These are phyloP conservation scores for Kwoniella pini DNA, from an alignment of 768 basidiomycete genomes.

Conservation along the genomic window DNA sequence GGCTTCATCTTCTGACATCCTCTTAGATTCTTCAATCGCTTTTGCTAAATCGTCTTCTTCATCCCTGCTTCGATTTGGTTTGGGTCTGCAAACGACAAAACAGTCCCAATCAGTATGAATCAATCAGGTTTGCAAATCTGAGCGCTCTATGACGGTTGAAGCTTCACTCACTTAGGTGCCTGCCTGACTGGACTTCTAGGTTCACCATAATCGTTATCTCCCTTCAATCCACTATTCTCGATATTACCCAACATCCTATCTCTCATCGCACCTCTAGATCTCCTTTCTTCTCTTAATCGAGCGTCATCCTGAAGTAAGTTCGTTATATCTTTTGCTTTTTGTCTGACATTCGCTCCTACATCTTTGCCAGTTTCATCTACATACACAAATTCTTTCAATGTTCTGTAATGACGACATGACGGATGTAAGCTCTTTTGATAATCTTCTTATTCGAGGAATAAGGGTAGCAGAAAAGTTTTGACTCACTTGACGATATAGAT, in stretches of 20 bases:
- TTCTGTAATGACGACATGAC: slow-evolving; percentile 52
- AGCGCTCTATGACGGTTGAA: no score
- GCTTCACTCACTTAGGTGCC: slow-evolving; percentile 19
- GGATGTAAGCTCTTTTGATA: not conserved
- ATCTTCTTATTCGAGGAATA: not conserved
- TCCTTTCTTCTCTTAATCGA: slow-evolving; percentile 80
- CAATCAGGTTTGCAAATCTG: no score
- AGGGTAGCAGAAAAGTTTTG: not conserved
- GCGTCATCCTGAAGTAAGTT: slow-evolving; percentile 83
- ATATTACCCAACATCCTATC: slow-evolving; percentile 83
- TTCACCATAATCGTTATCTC: slow-evolving; percentile 55
- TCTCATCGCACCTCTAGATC: slow-evolving; percentile 74
- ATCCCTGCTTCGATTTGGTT: slow-evolving; percentile 31
- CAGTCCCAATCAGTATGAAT: not conserved
- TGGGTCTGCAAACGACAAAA: slow-evolving; percentile 41
- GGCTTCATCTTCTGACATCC: slow-evolving; percentile 70
- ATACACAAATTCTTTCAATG: slow-evolving; percentile 96
- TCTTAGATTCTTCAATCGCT: slow-evolving; percentile 90
- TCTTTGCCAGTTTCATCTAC: slow-evolving; percentile 94
- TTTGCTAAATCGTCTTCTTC: slow-evolving; percentile 81
- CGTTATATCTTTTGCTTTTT: slow-evolving; percentile 88
- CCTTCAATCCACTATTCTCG: slow-evolving; percentile 51
- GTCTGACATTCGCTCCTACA: slow-evolving; percentile 80
- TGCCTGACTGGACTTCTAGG: slow-evolving; percentile 24
- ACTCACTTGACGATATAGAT: slow-evolving; percentile 85